phyloP scores from a whole-genome alignment of 495 filamentous ascomycete species.

The Acidomyces sp. region DNA sequence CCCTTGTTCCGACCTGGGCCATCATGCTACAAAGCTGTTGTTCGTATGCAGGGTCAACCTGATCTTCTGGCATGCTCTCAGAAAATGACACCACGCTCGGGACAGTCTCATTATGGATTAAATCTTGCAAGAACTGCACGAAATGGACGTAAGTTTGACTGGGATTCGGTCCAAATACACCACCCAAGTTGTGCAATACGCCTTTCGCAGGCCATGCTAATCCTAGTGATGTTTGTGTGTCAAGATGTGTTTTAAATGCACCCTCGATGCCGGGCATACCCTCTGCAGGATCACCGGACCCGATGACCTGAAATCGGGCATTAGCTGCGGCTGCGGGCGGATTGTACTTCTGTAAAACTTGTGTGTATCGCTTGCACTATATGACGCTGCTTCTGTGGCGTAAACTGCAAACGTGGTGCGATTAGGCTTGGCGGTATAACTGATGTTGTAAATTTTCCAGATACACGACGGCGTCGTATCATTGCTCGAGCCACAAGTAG shows the following conservation, averaged over 20 bases:
- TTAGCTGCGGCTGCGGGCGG: constrained; percentile 1
- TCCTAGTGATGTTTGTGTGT: constrained; percentile 1
- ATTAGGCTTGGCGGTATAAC: not conserved
- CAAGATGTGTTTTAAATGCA: constrained; percentile 1
- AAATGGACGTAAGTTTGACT: not conserved
- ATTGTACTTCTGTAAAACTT: not conserved
- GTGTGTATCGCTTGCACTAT: not conserved
- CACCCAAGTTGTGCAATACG: constrained; percentile 5
- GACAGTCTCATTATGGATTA: constrained; percentile 1
- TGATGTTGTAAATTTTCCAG: constrained; percentile 3
- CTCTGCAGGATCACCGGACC: not conserved
- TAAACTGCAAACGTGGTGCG: constrained; percentile 3
- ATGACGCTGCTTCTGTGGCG: constrained; percentile 4
- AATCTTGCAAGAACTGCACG: constrained; percentile 3
- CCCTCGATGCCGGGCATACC: not conserved
- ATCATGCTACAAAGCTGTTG: not conserved
- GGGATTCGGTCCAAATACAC: constrained; percentile 1
- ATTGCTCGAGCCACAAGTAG: not conserved
- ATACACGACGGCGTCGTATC: not conserved
- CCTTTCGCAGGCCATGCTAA: constrained; percentile 2
- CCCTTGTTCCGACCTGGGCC: not conserved
- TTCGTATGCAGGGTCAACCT: not conserved
- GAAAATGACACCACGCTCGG: constrained; percentile 7
- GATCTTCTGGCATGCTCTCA: constrained; percentile 1
- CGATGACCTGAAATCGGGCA: not conserved